Evolutionary conservation across 495 filamentous ascomycete species (phyloP).

Genomic region (Tetracladium setigerum): DNA sequence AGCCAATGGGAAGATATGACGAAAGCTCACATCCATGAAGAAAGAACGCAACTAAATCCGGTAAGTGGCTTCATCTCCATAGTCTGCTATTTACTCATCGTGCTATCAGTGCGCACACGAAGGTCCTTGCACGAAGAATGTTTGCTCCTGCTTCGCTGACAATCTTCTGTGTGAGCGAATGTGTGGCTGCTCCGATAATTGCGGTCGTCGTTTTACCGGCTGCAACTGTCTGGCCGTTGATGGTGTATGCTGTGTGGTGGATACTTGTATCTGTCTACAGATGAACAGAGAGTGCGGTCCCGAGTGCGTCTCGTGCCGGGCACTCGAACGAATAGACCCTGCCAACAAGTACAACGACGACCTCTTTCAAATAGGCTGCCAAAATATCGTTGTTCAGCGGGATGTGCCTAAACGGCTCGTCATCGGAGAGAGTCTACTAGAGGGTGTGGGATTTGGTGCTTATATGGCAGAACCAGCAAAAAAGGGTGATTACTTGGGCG

Average conservation of each 20-base stretch:
- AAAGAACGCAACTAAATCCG: conserved; percentile 17
- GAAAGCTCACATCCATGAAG: conserved; percentile 15
- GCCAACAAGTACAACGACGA: conserved; percentile 45
- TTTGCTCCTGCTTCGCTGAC: conserved; percentile 45
- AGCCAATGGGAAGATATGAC: conserved; percentile 17
- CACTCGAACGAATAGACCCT: conserved; percentile 52
- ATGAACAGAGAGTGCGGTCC: conserved; percentile 59
- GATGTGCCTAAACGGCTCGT: conserved; percentile 50
- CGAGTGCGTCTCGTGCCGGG: conserved; percentile 59
- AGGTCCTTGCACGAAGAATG: conserved; percentile 24
- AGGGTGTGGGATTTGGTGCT: conserved; percentile 55
- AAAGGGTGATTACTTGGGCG: conserved; percentile 55
- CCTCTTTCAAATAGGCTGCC: conserved; percentile 42
- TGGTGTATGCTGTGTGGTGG: conserved; percentile 11
- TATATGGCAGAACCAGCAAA: conserved; percentile 52
- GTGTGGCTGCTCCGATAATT: conserved; percentile 52
- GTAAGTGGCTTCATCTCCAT: conserved; percentile 7
- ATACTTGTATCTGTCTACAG: conserved; percentile 17
- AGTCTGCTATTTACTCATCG: not conserved
- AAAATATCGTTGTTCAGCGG: conserved; percentile 56
- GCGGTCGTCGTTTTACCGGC: conserved; percentile 56
- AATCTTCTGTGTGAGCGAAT: conserved; percentile 59
- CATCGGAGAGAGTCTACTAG: conserved; percentile 51
- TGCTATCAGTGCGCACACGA: conserved; percentile 13
- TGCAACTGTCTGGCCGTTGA: conserved; percentile 46